phyloP scores from a whole-genome alignment of 2,329 filamentous ascomycete species.

The Fonsecaea nubica region DNA sequence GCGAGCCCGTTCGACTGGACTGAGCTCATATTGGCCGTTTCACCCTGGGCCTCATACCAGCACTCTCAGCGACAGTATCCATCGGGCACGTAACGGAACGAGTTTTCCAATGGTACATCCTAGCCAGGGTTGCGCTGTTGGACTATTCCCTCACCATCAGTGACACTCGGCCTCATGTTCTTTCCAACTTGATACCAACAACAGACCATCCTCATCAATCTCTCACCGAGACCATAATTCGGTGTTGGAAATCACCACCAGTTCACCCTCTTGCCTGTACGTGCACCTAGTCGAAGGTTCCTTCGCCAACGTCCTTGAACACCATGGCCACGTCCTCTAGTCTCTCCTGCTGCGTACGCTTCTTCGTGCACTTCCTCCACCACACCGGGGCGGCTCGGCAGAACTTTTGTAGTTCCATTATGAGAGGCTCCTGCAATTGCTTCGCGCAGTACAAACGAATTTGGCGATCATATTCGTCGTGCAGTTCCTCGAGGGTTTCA shows the following conservation, averaged over 20 bases:
- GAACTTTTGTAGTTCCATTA: constrained; percentile 8
- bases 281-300: background rate
- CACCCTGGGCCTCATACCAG: background rate
- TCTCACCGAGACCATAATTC: background rate
- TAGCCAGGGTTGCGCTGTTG: background rate
- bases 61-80: background rate
- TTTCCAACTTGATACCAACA: background rate
- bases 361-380: constrained; percentile 6
- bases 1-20: constrained; percentile 22
- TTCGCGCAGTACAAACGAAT: background rate
- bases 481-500: constrained; percentile 6
- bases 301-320: background rate
- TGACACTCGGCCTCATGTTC: background rate
- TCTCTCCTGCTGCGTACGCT: background rate
- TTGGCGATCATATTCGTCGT: background rate
- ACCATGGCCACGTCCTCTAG: background rate
- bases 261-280: background rate
- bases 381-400: background rate
- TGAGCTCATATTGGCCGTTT: constrained; percentile 12
- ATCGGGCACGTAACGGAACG: background rate
- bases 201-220: background rate
- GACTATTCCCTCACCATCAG: background rate
- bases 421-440: background rate
- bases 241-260: background rate
- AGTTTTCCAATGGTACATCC: background rate